A percentile compares a stretch with the other conserved stretches of the same genome.
These are phyloP conservation scores for Hawksworthiomyces lignivorus DNA, from an alignment of 2,329 filamentous ascomycete species.

Conservation along the genomic window DNA sequence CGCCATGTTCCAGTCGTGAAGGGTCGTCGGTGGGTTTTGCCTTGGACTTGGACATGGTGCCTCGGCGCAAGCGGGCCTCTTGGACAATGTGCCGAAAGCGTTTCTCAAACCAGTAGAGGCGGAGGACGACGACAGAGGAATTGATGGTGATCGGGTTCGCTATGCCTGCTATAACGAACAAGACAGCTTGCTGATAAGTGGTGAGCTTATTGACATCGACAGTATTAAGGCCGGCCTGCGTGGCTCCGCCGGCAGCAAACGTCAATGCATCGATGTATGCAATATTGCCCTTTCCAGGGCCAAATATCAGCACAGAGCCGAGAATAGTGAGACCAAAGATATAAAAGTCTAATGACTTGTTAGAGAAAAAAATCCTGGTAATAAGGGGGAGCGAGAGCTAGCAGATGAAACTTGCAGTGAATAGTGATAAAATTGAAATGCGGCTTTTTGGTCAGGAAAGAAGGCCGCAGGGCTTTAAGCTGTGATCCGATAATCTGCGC, in stretches of 20 bases:
- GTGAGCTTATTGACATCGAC: conserved; percentile 58
- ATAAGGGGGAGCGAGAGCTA: background rate
- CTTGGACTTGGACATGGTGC: conserved; percentile 55
- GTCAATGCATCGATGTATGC: conserved; percentile 82
- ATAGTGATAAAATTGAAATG: conserved; percentile 75
- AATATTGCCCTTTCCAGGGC: conserved; percentile 48
- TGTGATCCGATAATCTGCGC: conserved; percentile 28
- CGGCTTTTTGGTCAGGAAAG: conserved; percentile 52
- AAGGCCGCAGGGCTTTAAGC: conserved; percentile 44
- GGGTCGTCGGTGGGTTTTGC: conserved; percentile 39
- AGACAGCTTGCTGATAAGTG: conserved; percentile 64
- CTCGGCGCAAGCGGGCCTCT: conserved; percentile 61
- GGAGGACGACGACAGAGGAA: conserved; percentile 79
- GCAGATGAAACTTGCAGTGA: conserved; percentile 62
- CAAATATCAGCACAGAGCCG: conserved; percentile 70
- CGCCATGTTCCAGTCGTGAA: conserved; percentile 50
- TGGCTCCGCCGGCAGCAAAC: conserved; percentile 77
- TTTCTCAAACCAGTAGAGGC: conserved; percentile 97
- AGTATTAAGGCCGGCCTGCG: conserved; percentile 89
- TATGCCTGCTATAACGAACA: conserved; percentile 64
- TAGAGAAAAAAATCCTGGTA: background rate
- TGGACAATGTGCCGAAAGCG: conserved; percentile 78
- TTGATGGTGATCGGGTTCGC: conserved; percentile 81
- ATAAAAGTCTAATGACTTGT: conserved; percentile 43
- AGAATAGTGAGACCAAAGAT: conserved; percentile 67